Conservation (phyloP, 768 basidiomycete genomes). For the Pleurotus cornucopiae region DNA sequence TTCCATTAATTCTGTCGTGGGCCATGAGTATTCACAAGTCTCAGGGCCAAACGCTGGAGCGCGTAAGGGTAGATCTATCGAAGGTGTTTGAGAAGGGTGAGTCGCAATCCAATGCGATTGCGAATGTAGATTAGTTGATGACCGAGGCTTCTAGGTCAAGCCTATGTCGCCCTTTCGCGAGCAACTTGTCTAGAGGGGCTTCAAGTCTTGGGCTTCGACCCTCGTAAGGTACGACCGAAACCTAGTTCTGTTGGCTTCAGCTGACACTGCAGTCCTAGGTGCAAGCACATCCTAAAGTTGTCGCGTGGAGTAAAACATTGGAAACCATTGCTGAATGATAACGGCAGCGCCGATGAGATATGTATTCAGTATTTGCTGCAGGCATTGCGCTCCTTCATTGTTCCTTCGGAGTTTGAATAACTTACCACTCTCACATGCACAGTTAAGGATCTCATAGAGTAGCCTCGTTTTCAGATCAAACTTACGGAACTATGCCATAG, state of each 20-base stretch:
- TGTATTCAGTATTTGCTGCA: no score
- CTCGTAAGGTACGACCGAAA: conserved; percentile 50
- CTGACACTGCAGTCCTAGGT: conserved; percentile 38
- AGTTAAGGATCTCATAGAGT: no score
- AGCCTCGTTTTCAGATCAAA: no score
- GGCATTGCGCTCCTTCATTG: no score
- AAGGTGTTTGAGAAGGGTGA: conserved; percentile 90
- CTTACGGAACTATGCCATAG: no score
- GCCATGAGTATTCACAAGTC: conserved; percentile 99
- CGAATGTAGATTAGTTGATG: no score
- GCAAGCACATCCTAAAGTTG: conserved; percentile 67
- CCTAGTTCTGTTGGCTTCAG: not conserved
- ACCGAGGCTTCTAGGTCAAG: conserved; percentile 54
- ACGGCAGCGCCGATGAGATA: no score
- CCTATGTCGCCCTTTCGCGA: conserved; percentile 88
- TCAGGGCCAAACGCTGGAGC: conserved; percentile 93
- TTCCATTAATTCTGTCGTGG: conserved; percentile 90
- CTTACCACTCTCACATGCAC: no score
- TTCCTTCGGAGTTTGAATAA: no score
- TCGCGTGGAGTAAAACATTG: conserved; percentile 67
- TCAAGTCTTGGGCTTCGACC: conserved; percentile 79
- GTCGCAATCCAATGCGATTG: conserved; percentile 5
- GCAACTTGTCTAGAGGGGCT: conserved; percentile 83
- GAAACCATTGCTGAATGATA: conserved; percentile 36
- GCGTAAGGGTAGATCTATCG: conserved; percentile 91